These are phyloP conservation scores for Taphrina flavorubra DNA, from an alignment of 1,139 yeast species.

Conservation along the genomic window DNA sequence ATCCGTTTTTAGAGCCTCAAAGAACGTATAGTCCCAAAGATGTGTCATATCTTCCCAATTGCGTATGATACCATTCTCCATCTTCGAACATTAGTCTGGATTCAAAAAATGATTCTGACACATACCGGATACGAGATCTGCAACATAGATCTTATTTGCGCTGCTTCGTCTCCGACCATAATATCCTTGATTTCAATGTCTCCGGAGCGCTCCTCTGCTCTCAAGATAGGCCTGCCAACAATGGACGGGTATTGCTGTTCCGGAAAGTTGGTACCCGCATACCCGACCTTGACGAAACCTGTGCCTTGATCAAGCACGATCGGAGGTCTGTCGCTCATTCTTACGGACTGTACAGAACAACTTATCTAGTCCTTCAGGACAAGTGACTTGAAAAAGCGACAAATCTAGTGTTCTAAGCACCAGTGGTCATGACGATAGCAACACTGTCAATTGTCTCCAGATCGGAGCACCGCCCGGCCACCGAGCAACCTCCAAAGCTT, in stretches of 20 bases:
- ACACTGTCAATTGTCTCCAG: too few relatives aligned
- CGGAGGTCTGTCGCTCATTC: constrained; percentile 29
- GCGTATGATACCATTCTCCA: constrained; percentile 97
- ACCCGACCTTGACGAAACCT: constrained; percentile 81
- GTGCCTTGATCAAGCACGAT: constrained; percentile 97
- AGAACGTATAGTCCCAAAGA: constrained; percentile 96
- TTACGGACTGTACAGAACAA: too few relatives aligned
- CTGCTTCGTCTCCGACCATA: constrained; percentile 97
- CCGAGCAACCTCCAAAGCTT: too few relatives aligned
- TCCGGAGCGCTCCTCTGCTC: constrained; percentile 90
- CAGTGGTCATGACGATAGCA: background rate
- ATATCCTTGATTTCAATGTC: constrained; percentile 80
- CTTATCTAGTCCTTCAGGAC: background rate
- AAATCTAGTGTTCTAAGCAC: background rate
- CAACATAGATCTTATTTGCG: constrained; percentile 83
- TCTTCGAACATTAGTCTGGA: constrained; percentile 49
- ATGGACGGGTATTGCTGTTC: constrained; percentile 98
- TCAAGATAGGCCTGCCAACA: constrained; percentile 94
- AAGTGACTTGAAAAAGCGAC: background rate
- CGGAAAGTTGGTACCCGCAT: constrained; percentile 97
- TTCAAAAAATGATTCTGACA: background rate
- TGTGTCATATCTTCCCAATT: constrained; percentile 99
- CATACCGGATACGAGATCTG: constrained; percentile 81
- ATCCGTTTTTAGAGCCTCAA: constrained; percentile 81
- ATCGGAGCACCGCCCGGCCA: too few relatives aligned